Evolutionary conservation across 371 early-diverging fungal species (phyloP), one percentile per base, ranked within the genome.

Genomic region (Mucor mucedo): DNA sequence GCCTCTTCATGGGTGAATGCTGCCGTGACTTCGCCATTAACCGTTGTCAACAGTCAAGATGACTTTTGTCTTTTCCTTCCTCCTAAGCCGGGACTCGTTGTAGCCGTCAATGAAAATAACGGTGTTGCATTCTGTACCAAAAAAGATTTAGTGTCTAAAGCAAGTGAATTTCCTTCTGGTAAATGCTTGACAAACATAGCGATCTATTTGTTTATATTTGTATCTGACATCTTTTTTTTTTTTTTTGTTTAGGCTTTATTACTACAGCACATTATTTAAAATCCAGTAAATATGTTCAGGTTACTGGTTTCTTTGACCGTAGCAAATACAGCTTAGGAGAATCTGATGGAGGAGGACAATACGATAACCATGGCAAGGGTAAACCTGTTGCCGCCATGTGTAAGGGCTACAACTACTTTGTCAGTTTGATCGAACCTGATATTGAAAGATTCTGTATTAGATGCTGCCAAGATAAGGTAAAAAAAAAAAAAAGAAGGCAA

Each of bases 41-140:
- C 68, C 21, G 50, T 65, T 7, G 62, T 79, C 48, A 30, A 71
- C n/a, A 72, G 73, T 39, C 71, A 66, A 40, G 39, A 55, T 14
- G 72, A 75, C 42, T 82, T 82, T 65, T 86, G 87, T 68, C 67
- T 86, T 49, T 86, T 86, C 72, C 70, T 86, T 32, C 87, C 87
- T 33, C 87, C 87, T 33, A 66, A 77, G 60, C 78, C 85, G 29
- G 87, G 87, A 58, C 74, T 83, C 7, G 79, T 75, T 38, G 77
- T 84, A 39, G 82, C 85, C 10, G 63, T 70, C 16, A 75, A 84
- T 63, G 85, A 84, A 64, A 65, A 79, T 35, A 75, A 74, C 49
- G 83, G 84, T 48, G 77, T 83, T 53, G 82, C 85, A 1, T 86
- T 84, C 75, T 84, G 87, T 67, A 73, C 72, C 33, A 76, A 76